These are phyloP conservation scores for Pterocarpus santalinus DNA, from an alignment of 306 rosid genomes.

Conservation along the genomic window DNA sequence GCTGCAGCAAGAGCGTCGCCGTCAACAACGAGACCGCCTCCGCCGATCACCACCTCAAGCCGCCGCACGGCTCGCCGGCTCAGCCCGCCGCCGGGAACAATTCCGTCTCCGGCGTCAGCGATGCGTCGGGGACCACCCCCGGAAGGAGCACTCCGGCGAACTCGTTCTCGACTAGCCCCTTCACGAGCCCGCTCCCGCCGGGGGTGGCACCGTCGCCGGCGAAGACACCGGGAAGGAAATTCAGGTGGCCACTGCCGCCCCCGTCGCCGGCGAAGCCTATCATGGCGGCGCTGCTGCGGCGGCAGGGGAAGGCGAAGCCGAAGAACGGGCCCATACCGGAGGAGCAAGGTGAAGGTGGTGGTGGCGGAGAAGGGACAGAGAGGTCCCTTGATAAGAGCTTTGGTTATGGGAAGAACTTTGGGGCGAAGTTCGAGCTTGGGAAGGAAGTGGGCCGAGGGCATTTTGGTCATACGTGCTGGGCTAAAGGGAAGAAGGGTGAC, in stretches of 20 bases:
- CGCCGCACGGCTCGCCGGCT: constrained; percentile 34
- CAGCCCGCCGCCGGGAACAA: constrained; percentile 5
- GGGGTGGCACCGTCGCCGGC: constrained; percentile 96
- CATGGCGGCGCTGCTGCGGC: constrained; percentile 74
- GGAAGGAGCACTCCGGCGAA: constrained; percentile 67
- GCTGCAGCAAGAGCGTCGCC: constrained; percentile 72
- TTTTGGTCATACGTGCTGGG: constrained; percentile 97
- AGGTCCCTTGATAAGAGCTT: constrained; percentile 86
- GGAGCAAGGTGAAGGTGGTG: constrained; percentile 68
- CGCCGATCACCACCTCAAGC: constrained; percentile 46
- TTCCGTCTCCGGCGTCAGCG: constrained; percentile 46
- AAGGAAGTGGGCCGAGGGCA: constrained; percentile 97
- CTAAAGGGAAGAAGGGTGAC: constrained; percentile 86
- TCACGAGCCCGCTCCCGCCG: constrained; percentile 77
- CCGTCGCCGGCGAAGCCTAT: constrained; percentile 99
- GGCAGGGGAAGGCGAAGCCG: constrained; percentile 70
- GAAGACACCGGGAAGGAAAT: constrained; percentile 78
- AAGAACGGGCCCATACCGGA: constrained; percentile 87
- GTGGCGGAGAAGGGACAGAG: constrained; percentile 52
- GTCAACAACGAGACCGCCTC: constrained; percentile 60
- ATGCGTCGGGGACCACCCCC: constrained; percentile 47
- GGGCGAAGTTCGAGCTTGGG: constrained; percentile 85
- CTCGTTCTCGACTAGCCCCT: constrained; percentile 74
- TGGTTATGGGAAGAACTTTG: constrained; percentile 84
- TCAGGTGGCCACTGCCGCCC: constrained; percentile 94